Evolutionary conservation across 768 basidiomycete genomes (phyloP).

Genomic region (Mycena galericulata): DNA sequence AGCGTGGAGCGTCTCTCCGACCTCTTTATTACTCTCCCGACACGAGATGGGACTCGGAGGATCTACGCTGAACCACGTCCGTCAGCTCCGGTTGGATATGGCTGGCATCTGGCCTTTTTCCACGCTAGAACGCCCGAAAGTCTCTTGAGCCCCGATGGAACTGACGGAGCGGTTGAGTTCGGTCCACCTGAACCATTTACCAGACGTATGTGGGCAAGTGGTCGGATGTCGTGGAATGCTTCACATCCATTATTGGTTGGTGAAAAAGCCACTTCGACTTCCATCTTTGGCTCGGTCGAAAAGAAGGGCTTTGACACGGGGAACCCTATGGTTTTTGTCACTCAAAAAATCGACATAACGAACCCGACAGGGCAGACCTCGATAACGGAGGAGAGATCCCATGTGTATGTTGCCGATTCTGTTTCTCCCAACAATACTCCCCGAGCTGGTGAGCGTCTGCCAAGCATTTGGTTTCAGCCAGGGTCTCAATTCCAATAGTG

Average conservation of each 20-base stretch:
- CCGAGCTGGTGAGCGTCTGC: slow-evolving; percentile 56
- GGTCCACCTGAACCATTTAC: slow-evolving; percentile 81
- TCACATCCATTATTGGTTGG: slow-evolving; percentile 64
- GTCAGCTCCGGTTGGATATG: slow-evolving; percentile 62
- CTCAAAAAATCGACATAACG: slow-evolving; percentile 68
- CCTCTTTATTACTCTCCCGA: slow-evolving; percentile 78
- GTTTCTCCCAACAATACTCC: slow-evolving; percentile 45
- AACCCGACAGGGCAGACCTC: slow-evolving; percentile 61
- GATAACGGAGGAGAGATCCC: slow-evolving; percentile 72
- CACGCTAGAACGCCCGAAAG: slow-evolving; percentile 71
- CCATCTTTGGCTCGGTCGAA: slow-evolving; percentile 62
- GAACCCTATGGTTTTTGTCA: slow-evolving; percentile 81
- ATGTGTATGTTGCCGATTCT: slow-evolving; percentile 67
- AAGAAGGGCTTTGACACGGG: slow-evolving; percentile 76
- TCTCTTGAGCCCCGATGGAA: slow-evolving; percentile 73
- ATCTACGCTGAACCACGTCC: slow-evolving; percentile 56
- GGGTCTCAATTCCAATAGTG: slow-evolving; percentile 51
- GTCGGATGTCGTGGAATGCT: slow-evolving; percentile 72
- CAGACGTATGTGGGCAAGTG: slow-evolving; percentile 87
- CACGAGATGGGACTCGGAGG: slow-evolving; percentile 68
- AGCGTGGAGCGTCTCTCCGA: slow-evolving; percentile 69
- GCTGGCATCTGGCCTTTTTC: slow-evolving; percentile 83
- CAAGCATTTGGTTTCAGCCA: neutral
- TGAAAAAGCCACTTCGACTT: slow-evolving; percentile 58
- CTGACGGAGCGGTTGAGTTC: slow-evolving; percentile 67